Conservation (phyloP, 495 filamentous ascomycete genomes). For the Aspergillus steynii region DNA sequence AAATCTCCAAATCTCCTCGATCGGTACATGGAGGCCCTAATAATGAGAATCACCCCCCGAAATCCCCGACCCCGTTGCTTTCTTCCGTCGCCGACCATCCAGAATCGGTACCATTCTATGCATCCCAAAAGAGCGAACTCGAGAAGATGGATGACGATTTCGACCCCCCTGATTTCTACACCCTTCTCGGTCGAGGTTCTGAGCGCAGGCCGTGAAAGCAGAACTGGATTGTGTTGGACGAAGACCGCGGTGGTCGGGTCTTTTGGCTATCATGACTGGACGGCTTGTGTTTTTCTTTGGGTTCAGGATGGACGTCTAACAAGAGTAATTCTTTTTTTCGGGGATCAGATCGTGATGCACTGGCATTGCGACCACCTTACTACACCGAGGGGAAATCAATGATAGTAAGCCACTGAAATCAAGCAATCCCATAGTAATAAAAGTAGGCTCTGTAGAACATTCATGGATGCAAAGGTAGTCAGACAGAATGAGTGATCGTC, state of each 20-base stretch:
- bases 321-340: neutral
- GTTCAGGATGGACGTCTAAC: neutral
- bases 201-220: slow-evolving; percentile 16
- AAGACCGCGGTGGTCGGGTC: slow-evolving; percentile 34
- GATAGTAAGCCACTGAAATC: neutral
- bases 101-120: slow-evolving; percentile 17
- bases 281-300: neutral
- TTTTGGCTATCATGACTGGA: neutral
- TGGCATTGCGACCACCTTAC: neutral
- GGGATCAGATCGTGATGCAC: neutral
- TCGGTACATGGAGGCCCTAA: slow-evolving; percentile 2
- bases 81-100: slow-evolving; percentile 8
- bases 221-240: slow-evolving; percentile 25
- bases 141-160: slow-evolving; percentile 21
- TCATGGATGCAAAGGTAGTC: too few species aligned
- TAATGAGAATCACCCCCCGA: slow-evolving; percentile 4
- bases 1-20: neutral
- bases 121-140: slow-evolving; percentile 21
- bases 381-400: neutral
- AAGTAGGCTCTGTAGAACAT: too few species aligned
- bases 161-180: slow-evolving; percentile 27
- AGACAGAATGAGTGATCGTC: neutral
- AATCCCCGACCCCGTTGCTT: slow-evolving; percentile 14
- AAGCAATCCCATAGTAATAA: too few species aligned
- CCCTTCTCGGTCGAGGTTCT: slow-evolving; percentile 18